A percentile compares a stretch with the other conserved stretches of the same genome.
Conservation (phyloP, 1,139 yeast species). For the Geotrichum histeridarum region DNA sequence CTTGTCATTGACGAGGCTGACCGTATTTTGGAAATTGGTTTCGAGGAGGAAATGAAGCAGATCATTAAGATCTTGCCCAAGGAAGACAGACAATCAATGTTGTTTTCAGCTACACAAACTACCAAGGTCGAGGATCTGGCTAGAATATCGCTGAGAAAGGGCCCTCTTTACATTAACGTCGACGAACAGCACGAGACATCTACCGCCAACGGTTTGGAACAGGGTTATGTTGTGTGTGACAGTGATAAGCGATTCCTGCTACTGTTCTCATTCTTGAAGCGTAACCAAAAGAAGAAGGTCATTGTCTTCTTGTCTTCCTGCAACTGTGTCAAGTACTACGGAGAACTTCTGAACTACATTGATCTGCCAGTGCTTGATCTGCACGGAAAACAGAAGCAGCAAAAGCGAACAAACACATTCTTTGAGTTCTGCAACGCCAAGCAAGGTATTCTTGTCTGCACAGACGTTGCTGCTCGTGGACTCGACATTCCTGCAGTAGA, state of each 20-base stretch:
- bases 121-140: constrained; percentile 98
- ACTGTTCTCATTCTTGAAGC: constrained; percentile 84
- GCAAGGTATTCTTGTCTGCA: constrained; percentile 86
- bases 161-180: constrained; percentile 93
- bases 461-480: constrained; percentile 98
- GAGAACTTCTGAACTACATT: constrained; percentile 88
- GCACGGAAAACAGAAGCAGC: constrained; percentile 98
- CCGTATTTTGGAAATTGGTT: constrained; percentile 92
- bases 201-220: constrained; percentile 95
- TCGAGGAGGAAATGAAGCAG: constrained; percentile 97
- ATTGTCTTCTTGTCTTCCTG: constrained; percentile 94
- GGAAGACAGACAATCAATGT: constrained; percentile 92
- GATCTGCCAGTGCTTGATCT: constrained; percentile 93
- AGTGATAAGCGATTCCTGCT: constrained; percentile 89
- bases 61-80: constrained; percentile 89
- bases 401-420: constrained; percentile 93
- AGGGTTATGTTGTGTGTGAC: constrained; percentile 96
- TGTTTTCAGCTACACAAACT: constrained; percentile 97
- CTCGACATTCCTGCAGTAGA: constrained; percentile 95
- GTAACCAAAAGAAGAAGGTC: constrained; percentile 78
- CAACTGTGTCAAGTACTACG: constrained; percentile 93
- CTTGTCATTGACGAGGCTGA: constrained; percentile 95
- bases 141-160: constrained; percentile 88
- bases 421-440: constrained; percentile 97
- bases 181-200: constrained; percentile 74